Percentiles rank a stretch among this genome's conserved stretches.
Conservation (phyloP, 2,329 filamentous ascomycete genomes). For the Colletotrichum liriopes region DNA sequence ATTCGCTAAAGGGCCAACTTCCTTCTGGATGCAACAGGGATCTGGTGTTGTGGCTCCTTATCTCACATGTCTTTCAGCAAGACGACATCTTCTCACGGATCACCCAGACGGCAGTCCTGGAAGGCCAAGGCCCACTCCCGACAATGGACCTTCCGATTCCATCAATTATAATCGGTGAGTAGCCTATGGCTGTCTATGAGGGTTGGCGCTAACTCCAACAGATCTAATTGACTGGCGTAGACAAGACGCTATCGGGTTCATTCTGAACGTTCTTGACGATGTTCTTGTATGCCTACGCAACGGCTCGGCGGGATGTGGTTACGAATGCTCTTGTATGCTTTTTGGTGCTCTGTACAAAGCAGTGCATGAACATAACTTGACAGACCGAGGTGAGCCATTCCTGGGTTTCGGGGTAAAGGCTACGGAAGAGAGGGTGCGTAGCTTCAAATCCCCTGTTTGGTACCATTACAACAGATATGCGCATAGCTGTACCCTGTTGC, state of each 20-base stretch:
- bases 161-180: neutral
- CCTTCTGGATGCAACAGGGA: constrained; percentile 28
- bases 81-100: constrained; percentile 13
- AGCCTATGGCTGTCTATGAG: rapidly evolving
- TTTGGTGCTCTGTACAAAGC: neutral
- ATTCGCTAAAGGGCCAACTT: neutral
- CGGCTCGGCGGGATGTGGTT: rapidly evolving
- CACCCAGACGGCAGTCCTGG: constrained; percentile 24
- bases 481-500: neutral
- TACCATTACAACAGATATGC: rapidly evolving
- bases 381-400: neutral
- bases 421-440: neutral
- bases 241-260: neutral
- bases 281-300: neutral
- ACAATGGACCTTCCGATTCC: neutral
- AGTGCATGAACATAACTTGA: neutral
- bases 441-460: neutral
- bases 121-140: neutral
- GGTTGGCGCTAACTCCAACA: neutral
- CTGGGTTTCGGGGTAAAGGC: rapidly evolving
- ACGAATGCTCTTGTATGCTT: neutral
- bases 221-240: neutral
- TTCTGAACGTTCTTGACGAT: neutral
- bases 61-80: constrained; percentile 43
- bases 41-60: constrained; percentile 30